Percentiles rank a stretch among this genome's conserved stretches.
phyloP scores from a whole-genome alignment of 2,329 filamentous ascomycete species.

The Sclerotinia nivalis region DNA sequence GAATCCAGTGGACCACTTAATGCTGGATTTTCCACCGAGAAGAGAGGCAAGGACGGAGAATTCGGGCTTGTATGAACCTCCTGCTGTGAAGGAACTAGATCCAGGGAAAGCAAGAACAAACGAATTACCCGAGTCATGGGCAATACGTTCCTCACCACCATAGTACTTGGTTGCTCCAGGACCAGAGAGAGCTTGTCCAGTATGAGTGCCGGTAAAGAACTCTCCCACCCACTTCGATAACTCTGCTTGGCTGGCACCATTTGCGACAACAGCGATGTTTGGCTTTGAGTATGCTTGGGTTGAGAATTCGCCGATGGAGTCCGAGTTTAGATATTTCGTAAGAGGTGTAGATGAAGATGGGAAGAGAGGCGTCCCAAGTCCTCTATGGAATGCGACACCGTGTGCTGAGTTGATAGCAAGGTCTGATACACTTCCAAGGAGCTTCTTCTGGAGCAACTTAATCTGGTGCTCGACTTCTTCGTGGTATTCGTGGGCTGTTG shows the following conservation, averaged over 20 bases:
- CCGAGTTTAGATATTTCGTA: conserved; percentile 77
- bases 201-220: conserved; percentile 78
- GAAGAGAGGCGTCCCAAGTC: conserved; percentile 78
- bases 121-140: conserved; percentile 75
- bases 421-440: conserved; percentile 61
- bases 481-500: conserved; percentile 79
- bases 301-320: conserved; percentile 74
- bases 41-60: conserved; percentile 83
- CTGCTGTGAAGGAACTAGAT: conserved; percentile 69
- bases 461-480: conserved; percentile 83
- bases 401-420: conserved; percentile 87
- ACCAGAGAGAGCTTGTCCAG: conserved; percentile 55
- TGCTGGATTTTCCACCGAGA: conserved; percentile 83
- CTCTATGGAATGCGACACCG: conserved; percentile 85
- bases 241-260: conserved; percentile 75
- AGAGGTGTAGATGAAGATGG: conserved; percentile 71
- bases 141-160: conserved; percentile 90
- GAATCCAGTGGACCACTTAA: conserved; percentile 97
- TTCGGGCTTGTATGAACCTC: conserved; percentile 82
- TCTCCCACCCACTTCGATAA: conserved; percentile 88
- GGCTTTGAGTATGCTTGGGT: conserved; percentile 79
- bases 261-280: conserved; percentile 89
- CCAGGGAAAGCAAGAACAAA: conserved; percentile 92
- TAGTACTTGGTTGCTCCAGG: conserved; percentile 77
- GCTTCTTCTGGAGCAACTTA: conserved; percentile 72